Evolutionary conservation across 805 yeast genomes (phyloP).

Genomic region (Saccharomycopsis schoenii): DNA sequence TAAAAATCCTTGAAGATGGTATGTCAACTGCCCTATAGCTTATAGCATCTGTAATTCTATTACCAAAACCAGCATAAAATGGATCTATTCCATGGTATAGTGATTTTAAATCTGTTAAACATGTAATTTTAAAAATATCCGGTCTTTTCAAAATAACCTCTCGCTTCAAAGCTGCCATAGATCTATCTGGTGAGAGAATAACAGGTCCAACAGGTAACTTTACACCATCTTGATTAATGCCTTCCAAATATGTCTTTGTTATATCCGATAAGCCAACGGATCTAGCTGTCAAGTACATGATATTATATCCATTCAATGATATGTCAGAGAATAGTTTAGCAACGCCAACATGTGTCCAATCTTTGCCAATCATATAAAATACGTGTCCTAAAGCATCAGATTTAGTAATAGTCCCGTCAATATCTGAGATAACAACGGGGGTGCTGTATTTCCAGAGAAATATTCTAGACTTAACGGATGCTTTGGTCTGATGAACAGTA

Average conservation of each 20-base stretch:
- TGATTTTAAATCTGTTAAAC: constrained; percentile 74
- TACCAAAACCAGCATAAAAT: constrained; percentile 96
- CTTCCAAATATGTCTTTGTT: constrained; percentile 72
- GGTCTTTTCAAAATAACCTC: constrained; percentile 93
- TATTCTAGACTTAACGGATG: constrained; percentile 61
- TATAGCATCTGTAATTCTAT: constrained; percentile 91
- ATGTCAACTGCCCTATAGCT: constrained; percentile 90
- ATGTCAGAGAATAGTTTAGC: constrained; percentile 89
- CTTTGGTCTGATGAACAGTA: constrained; percentile 74
- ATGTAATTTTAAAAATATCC: constrained; percentile 97
- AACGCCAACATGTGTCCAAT: constrained; percentile 97
- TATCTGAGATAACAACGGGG: constrained; percentile 93
- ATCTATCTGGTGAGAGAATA: constrained; percentile 87
- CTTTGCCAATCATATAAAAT: constrained; percentile 84
- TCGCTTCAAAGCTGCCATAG: constrained; percentile 87
- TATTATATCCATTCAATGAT: constrained; percentile 77
- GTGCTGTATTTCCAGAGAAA: constrained; percentile 75
- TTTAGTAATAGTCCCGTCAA: constrained; percentile 95
- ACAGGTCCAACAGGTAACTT: constrained; percentile 86
- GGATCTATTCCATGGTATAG: constrained; percentile 49
- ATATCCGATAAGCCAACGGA: constrained; percentile 93
- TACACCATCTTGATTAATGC: constrained; percentile 67
- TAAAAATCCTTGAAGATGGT: constrained; percentile 88
- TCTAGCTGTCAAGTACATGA: constrained; percentile 88
- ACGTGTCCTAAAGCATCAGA: constrained; percentile 97